phyloP scores from a whole-genome alignment of 1,284 basidiomycete species.

The Puccinia brachypodii region DNA sequence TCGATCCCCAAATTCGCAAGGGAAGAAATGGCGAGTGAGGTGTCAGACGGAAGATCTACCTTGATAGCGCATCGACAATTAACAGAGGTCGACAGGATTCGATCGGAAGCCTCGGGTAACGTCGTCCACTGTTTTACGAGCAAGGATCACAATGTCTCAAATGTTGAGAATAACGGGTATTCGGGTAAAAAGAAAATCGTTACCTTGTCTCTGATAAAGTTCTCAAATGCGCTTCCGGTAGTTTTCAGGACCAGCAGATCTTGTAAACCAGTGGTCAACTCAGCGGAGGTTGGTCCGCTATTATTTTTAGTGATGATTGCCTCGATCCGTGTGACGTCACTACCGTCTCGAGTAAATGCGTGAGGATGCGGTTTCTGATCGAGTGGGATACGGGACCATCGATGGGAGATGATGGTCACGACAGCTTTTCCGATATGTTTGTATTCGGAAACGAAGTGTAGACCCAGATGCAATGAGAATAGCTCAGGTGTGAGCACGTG shows the following conservation, averaged over 20 bases:
- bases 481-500: constrained; percentile 77
- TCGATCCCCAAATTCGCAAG: constrained; percentile 52
- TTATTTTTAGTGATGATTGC: constrained; percentile 65
- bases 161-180: background rate
- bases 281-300: constrained; percentile 61
- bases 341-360: constrained; percentile 82
- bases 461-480: constrained; percentile 81
- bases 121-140: constrained; percentile 34
- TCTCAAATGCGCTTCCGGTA: constrained; percentile 79
- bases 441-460: constrained; percentile 81
- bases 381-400: constrained; percentile 78
- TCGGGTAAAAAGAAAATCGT: background rate
- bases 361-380: constrained; percentile 67
- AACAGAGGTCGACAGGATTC: constrained; percentile 56
- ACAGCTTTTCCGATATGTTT: constrained; percentile 65
- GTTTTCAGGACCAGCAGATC: constrained; percentile 88
- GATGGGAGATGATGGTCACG: constrained; percentile 75
- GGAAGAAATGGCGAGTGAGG: constrained; percentile 56
- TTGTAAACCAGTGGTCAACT: constrained; percentile 68
- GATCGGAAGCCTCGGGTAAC: constrained; percentile 53
- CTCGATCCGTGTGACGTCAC: constrained; percentile 73
- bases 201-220: constrained; percentile 75
- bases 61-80: constrained; percentile 58
- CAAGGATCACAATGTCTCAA: constrained; percentile 56
- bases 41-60: constrained; percentile 66